Percentiles rank a stretch among this genome's conserved stretches.
Evolutionary conservation across 345 rosid genomes (phyloP).

Genomic region (Rhizophora mangle): DNA sequence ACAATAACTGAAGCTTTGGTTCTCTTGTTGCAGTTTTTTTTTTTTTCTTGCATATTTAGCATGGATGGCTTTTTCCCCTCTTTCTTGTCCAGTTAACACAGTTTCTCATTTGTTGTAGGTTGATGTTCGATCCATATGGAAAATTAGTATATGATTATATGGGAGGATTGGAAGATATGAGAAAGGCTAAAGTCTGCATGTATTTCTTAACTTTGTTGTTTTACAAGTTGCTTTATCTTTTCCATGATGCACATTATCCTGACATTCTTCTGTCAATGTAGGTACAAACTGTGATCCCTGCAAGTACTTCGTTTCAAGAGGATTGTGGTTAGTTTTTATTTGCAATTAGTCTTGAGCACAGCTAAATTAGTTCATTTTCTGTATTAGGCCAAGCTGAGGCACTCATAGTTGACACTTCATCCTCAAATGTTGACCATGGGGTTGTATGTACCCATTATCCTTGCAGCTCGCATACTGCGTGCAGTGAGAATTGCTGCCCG

Average conservation of each 20-base stretch:
- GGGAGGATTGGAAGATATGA: conserved; percentile 88
- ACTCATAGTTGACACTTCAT: neutral
- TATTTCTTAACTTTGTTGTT: conserved; percentile 35
- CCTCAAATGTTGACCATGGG: conserved; percentile 5
- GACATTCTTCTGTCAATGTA: conserved; percentile 23
- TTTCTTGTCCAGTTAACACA: neutral
- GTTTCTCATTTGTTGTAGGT: conserved; percentile 42
- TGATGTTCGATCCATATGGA: conserved; percentile 91
- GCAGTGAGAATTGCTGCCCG: conserved; percentile 71
- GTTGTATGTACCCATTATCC: conserved; percentile 13
- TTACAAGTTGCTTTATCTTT: conserved; percentile 21
- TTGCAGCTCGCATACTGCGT: conserved; percentile 81
- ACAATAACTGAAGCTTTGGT: neutral
- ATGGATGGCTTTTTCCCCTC: neutral
- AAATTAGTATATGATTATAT: conserved; percentile 76
- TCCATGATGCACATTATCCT: conserved; percentile 9
- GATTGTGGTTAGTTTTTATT: conserved; percentile 28
- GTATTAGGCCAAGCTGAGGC: neutral
- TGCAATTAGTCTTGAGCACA: neutral
- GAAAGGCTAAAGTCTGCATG: conserved; percentile 90
- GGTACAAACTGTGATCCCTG: conserved; percentile 64
- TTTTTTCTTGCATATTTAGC: neutral
- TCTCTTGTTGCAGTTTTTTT: neutral
- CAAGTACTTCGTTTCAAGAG: conserved; percentile 59
- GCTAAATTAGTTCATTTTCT: neutral